Evolutionary conservation across 192 early-diverging fungal genomes (phyloP).

Genomic region (Coemansia sp.): DNA sequence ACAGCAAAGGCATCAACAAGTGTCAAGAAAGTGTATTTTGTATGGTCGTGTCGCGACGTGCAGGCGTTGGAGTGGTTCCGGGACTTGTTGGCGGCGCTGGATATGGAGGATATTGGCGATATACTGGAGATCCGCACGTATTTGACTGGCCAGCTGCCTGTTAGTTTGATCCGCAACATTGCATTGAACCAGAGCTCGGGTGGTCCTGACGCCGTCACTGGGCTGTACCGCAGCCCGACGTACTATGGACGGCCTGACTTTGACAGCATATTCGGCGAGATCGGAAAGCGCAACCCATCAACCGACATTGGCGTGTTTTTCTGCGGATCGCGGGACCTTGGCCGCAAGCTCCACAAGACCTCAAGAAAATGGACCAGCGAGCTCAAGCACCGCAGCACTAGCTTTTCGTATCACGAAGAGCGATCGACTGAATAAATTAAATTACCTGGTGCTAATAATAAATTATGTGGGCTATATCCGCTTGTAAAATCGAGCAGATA

Average conservation of each 20-base stretch:
- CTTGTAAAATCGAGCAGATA: not conserved
- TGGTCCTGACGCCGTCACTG: conserved; percentile 70
- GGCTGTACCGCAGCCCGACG: conserved; percentile 60
- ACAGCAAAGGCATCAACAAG: conserved; percentile 3
- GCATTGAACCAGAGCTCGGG: conserved; percentile 54
- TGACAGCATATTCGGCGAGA: conserved; percentile 62
- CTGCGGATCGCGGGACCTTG: conserved; percentile 70
- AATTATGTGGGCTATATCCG: not conserved
- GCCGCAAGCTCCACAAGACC: conserved; percentile 45
- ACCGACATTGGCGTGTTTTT: conserved; percentile 78
- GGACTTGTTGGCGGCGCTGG: conserved; percentile 61
- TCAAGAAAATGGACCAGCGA: conserved; percentile 34
- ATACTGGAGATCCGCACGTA: conserved; percentile 68
- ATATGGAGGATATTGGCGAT: conserved; percentile 56
- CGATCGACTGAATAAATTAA: conserved; percentile 20
- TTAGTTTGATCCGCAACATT: conserved; percentile 65
- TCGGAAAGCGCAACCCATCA: conserved; percentile 53
- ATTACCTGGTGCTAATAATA: not conserved
- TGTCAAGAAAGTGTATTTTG: conserved; percentile 58
- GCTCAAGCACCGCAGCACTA: conserved; percentile 50
- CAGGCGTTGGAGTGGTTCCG: conserved; percentile 69
- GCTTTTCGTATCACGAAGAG: conserved; percentile 65
- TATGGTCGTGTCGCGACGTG: conserved; percentile 67
- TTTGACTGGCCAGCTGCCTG: conserved; percentile 58
- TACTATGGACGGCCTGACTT: conserved; percentile 84